Percentiles rank a stretch among this genome's conserved stretches.
Evolutionary conservation across 176 grass and related monocot species (phyloP).

Genomic region (Aegilops tauschii): DNA sequence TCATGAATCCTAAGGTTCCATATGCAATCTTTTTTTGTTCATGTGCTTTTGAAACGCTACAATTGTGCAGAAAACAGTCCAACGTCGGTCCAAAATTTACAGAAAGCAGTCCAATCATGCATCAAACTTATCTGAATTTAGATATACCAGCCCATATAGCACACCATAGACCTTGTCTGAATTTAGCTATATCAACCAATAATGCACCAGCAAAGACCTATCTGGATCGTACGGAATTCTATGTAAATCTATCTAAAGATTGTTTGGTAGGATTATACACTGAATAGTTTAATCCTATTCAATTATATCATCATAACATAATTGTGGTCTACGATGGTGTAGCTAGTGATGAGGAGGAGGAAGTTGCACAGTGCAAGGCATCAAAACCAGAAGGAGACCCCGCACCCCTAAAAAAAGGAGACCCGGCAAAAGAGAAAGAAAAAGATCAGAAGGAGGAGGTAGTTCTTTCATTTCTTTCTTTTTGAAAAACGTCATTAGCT

Average conservation of each 20-base stretch:
- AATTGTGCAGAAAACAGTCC: background rate
- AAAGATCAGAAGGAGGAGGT: too few relatives aligned
- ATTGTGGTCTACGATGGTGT: background rate
- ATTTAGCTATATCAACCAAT: background rate
- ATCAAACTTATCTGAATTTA: background rate
- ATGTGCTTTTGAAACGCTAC: background rate
- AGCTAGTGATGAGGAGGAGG: background rate
- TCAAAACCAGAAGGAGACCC: background rate
- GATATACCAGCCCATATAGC: background rate
- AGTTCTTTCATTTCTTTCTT: background rate
- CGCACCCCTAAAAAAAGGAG: too few relatives aligned
- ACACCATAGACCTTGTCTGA: background rate
- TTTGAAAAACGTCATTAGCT: background rate
- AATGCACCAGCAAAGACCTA: background rate
- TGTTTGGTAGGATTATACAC: background rate
- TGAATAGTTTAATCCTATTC: background rate
- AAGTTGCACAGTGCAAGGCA: background rate
- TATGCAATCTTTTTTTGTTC: too few relatives aligned
- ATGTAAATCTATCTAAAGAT: background rate
- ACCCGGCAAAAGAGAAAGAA: too few relatives aligned
- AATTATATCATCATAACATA: background rate
- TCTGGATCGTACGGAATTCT: background rate
- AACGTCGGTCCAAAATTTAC: background rate
- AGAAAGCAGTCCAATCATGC: background rate
- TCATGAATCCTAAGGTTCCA: too few relatives aligned